phyloP scores from a whole-genome alignment of 441 rosid genomes.

The Erodium trifolium region DNA sequence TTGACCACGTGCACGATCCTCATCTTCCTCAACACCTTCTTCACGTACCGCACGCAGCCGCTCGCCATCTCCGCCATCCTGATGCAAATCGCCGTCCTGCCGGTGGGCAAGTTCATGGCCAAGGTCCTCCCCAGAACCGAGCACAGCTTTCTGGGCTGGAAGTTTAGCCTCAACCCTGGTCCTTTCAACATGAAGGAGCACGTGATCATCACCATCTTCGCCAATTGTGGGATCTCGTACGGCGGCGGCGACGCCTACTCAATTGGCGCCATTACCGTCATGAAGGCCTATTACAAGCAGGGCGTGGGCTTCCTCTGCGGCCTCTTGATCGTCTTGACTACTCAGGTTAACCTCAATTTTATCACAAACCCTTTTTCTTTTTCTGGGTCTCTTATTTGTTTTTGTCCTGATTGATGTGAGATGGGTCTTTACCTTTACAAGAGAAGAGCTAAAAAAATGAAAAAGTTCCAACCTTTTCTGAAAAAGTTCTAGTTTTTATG shows the following conservation, averaged over 20 bases:
- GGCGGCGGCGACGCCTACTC: slow-evolving; percentile 67
- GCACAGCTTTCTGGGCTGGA: slow-evolving; percentile 36
- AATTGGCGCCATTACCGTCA: slow-evolving; percentile 86
- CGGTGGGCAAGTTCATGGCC: slow-evolving; percentile 89
- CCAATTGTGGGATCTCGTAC: too few relatives aligned
- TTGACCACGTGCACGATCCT: slow-evolving; percentile 48
- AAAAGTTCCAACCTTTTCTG: too few relatives aligned
- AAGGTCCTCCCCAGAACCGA: slow-evolving; percentile 43
- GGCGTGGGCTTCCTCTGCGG: slow-evolving; percentile 61
- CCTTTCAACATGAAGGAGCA: slow-evolving; percentile 93
- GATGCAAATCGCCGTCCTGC: slow-evolving; percentile 81
- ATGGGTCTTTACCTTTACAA: too few relatives aligned
- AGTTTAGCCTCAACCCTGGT: slow-evolving; percentile 69
- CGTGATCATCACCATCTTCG: slow-evolving; percentile 75
- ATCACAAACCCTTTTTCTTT: too few relatives aligned
- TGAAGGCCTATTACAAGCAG: slow-evolving; percentile 92
- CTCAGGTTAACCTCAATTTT: slow-evolving; percentile 42
- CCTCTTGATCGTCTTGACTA: slow-evolving; percentile 73
- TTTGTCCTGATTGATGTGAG: too few relatives aligned
- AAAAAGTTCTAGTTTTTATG: too few relatives aligned
- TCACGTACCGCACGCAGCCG: slow-evolving; percentile 92
- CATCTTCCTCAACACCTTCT: slow-evolving; percentile 93
- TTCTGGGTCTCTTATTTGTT: too few relatives aligned
- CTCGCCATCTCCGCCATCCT: slow-evolving; percentile 85
- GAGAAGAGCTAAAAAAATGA: too few relatives aligned